Percentiles rank a stretch among this genome's conserved stretches.
Conservation (phyloP, 2,329 filamentous ascomycete species). For the Stagonosporopsis rhizophila region DNA sequence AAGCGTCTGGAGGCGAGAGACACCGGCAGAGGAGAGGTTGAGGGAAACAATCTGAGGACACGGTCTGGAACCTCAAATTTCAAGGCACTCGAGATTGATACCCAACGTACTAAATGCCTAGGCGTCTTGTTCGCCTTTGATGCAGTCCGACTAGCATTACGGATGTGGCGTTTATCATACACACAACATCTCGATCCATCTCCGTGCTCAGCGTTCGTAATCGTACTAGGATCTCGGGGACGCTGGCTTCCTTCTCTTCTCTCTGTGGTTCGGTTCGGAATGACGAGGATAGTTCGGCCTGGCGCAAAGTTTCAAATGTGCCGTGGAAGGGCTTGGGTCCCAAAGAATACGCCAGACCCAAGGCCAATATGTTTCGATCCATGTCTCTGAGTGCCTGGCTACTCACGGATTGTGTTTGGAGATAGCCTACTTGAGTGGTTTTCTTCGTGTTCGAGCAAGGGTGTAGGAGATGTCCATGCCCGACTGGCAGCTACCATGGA, state of each 20-base stretch:
- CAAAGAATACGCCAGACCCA: not conserved
- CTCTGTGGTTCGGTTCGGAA: not conserved
- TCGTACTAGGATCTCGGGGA: not conserved
- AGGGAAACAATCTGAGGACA: not conserved
- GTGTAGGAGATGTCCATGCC: no score
- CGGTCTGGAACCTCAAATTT: not conserved
- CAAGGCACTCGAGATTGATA: not conserved
- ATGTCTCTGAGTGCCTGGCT: not conserved
- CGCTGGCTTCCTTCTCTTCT: not conserved
- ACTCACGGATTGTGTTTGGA: not conserved
- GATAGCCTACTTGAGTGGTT: not conserved
- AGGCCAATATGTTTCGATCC: not conserved
- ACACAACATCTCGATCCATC: not conserved
- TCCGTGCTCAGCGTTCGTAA: not conserved
- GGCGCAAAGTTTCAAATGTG: not conserved
- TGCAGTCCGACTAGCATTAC: not conserved
- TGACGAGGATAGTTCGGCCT: not conserved
- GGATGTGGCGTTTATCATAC: conserved; percentile 5
- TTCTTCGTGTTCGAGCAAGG: not conserved
- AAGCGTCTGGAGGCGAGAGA: not conserved
- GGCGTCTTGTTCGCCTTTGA: not conserved
- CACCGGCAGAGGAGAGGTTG: not conserved
- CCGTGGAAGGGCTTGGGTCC: not conserved
- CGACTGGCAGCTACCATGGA: not conserved
- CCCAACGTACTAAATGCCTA: not conserved